Conservation (phyloP, 257 asterid species). For the Pogostemon cablin region DNA sequence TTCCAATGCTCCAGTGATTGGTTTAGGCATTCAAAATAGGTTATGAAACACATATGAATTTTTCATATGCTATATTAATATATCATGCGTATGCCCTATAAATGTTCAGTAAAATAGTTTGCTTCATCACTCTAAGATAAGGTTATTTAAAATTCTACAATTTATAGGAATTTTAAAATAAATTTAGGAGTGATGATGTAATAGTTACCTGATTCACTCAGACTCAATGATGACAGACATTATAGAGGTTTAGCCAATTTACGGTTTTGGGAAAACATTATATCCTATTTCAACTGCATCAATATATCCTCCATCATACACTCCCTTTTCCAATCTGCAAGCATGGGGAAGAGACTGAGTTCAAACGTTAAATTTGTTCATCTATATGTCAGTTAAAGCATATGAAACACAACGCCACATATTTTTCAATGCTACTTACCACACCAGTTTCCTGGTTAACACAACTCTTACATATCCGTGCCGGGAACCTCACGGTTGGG, state of each 20-base stretch:
- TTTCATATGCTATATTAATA: neutral
- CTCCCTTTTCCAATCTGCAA: conserved; percentile 81
- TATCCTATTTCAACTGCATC: conserved; percentile 70
- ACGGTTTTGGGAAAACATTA: conserved; percentile 82
- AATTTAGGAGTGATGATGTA: neutral
- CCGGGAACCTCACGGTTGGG: conserved; percentile 74
- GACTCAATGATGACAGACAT: conserved; percentile 42
- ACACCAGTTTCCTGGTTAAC: conserved; percentile 68
- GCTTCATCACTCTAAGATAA: neutral
- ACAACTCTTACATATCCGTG: conserved; percentile 76
- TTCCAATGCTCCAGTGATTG: conserved; percentile 1
- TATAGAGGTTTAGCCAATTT: conserved; percentile 75
- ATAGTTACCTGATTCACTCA: conserved; percentile 5
- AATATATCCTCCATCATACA: conserved; percentile 86
- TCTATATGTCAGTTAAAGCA: neutral
- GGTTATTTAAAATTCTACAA: neutral
- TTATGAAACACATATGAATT: neutral
- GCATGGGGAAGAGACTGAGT: conserved; percentile 73
- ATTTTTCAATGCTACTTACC: conserved; percentile 45
- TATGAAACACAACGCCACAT: neutral
- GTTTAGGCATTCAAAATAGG: neutral
- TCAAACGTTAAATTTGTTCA: conserved; percentile 57
- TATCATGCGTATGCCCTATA: neutral
- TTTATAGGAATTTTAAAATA: neutral
- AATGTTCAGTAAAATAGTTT: neutral